These are phyloP conservation scores for Elaeagnus macrophylla DNA, from an alignment of 306 rosid genomes.

Conservation along the genomic window DNA sequence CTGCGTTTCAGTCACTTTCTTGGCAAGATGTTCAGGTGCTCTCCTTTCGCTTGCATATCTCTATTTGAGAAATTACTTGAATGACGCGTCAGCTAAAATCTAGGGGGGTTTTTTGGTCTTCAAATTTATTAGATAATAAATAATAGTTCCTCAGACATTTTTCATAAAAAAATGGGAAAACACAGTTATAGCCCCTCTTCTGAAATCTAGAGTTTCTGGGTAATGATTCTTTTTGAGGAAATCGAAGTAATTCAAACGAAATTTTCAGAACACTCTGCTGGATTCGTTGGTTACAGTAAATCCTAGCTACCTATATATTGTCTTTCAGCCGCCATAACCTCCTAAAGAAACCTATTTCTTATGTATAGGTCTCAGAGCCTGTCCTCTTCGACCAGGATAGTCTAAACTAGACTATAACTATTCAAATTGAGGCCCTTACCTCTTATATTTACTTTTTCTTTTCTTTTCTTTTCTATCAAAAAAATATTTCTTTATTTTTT, in stretches of 20 bases:
- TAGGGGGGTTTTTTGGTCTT: constrained; percentile 18
- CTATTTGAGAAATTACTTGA: not conserved
- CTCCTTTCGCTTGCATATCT: not conserved
- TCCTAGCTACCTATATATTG: constrained; percentile 27
- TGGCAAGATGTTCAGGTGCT: constrained; percentile 83
- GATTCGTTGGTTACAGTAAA: constrained; percentile 23
- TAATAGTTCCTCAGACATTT: too few relatives aligned
- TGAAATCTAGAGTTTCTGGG: constrained; percentile 25
- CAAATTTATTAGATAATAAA: too few relatives aligned
- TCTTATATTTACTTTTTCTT: not conserved
- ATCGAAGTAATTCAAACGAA: constrained; percentile 18
- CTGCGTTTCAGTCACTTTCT: constrained; percentile 85
- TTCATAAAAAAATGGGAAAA: too few relatives aligned
- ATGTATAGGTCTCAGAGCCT: constrained; percentile 18
- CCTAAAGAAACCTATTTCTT: constrained; percentile 19
- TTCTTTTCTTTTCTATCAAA: constrained; percentile 16
- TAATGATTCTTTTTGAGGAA: too few relatives aligned
- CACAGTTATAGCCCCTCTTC: not conserved
- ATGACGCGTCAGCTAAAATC: constrained; percentile 15
- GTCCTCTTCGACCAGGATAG: constrained; percentile 15
- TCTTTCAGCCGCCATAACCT: constrained; percentile 61
- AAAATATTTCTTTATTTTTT: too few relatives aligned
- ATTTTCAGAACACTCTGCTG: constrained; percentile 11
- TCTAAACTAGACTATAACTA: constrained; percentile 4
- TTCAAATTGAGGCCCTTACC: not conserved